Base-by-base conservation (phyloP, 177 flowering plant genomes). In the Tripterygium wilfordii region DNA sequence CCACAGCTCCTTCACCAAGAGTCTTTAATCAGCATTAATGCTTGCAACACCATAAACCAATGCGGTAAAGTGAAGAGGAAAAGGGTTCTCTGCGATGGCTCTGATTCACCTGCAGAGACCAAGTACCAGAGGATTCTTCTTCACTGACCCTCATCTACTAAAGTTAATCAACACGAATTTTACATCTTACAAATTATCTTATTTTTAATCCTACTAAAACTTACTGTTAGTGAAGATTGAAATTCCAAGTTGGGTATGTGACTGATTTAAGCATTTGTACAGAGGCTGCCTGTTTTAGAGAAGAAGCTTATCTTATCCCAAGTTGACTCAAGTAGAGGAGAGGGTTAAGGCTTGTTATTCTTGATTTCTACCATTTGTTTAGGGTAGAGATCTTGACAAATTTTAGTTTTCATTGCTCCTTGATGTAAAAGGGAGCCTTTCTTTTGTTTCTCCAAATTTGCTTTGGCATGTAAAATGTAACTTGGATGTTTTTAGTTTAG, bases 121-220 rank as follows among this genome's bases (percentile, higher is more conserved):
- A 81, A 83, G 61, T 72, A 54, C 56, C 83, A 70, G 48, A 78
- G 82, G 61, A 45, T 72, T 51, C 56, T 58, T 53, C 70, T 78
- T 28, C 70, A 70, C 47, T 85, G 70, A 78, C 63, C 38, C n/a
- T n/a, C n/a, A n/a, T n/a, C n/a, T n/a, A 35, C 14, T 10, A 10
- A 3, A 5, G 14, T 35, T 35, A 16, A 36, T 8, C 4, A 6
- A 4, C 24, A 8, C 42, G 3, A 20, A 12, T n/a, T 16, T 15
- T 3, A 16, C 17, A 16, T 9, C 14, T 32, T 6, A 32, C 6
- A 7, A 41, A 10, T 41, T 41, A 20, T 17, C 23, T 17, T 5
- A 12, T n/a, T 23, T 12, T 45, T 25, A 2, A 38, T n/a, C 31
- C 15, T 23, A 57, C 30, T 45, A 54, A n/a, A 58, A 40, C n/a